Conservation (phyloP, 2,329 filamentous ascomycete genomes). For the Epicoccum nigrum region DNA sequence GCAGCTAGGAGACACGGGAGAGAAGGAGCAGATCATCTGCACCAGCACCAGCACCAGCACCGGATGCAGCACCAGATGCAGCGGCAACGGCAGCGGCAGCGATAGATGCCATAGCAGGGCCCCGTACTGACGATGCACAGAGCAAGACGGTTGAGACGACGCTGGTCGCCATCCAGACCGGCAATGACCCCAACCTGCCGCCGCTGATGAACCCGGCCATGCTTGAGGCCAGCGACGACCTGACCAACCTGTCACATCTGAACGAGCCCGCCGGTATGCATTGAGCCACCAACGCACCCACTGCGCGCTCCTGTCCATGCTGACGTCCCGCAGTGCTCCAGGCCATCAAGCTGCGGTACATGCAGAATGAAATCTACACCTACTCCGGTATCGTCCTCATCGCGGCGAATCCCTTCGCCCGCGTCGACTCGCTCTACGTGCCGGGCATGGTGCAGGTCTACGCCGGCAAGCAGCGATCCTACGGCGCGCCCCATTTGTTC, state of each 20-base stretch:
- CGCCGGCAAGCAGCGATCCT: conserved; percentile 93
- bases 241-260: conserved; percentile 95
- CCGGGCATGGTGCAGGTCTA: conserved; percentile 99
- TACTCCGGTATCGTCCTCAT: conserved; percentile 99
- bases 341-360: conserved; percentile 94
- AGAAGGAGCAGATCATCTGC: too few relatives aligned
- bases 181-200: conserved; percentile 78
- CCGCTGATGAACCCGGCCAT: conserved; percentile 98
- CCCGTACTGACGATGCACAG: conserved; percentile 54
- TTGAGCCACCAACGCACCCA: background rate
- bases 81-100: background rate
- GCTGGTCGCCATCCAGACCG: conserved; percentile 74
- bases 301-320: conserved; percentile 21
- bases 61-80: background rate
- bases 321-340: conserved; percentile 74
- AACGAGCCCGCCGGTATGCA: conserved; percentile 92
- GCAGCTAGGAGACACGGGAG: background rate
- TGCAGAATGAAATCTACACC: conserved; percentile 99
- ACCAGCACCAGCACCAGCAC: background rate
- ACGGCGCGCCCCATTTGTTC: conserved; percentile 96
- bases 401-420: conserved; percentile 95
- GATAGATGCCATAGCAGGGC: background rate
- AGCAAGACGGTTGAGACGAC: conserved; percentile 81
- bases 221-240: conserved; percentile 96
- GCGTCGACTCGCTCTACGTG: conserved; percentile 97